Evolutionary conservation across 169 alveolate genomes (phyloP), one percentile per base, ranked within the genome.

Genomic region (Cardiosporidium cionae): DNA sequence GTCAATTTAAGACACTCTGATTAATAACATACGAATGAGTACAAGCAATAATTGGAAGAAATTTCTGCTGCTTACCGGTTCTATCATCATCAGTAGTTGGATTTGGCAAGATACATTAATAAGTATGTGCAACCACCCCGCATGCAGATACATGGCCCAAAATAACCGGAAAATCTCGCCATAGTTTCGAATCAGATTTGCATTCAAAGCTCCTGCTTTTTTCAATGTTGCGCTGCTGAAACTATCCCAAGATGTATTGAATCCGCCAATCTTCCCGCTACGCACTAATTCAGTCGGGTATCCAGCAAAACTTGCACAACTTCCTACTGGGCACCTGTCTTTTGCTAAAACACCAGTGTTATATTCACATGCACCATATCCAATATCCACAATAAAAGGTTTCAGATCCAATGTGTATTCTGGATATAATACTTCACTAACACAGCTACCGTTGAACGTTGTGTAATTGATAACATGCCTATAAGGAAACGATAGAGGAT

Each of bases 71-170:
- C 84, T 0, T 63, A 84, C 90, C 32, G 96, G 96, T 72, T 91
- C 96, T n/a, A 90, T 83, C 80, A 91, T 91, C 88, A 89, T 88
- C 67, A 90, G 84, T 2, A 84, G 70, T 54, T 89, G 94, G 9
- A 86, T 74, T 75, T 90, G 95, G 37, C 93, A 88, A 65, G 83
- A 65, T 9, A 91, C 85, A 72, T 91, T 91, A 66, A 88, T 72
- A 16, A 81, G 69, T 29, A 91, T 70, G 69, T 91, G 96, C 65
- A 84, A 72, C 79, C 87, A 83, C n/a, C 94, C 91, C 25, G 92
- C 86, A 77, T 91, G 96, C 79, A 91, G 63, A 77, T 80, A 86
- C 82, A 84, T 81, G 35, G 92, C 79, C 95, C 95, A 90, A 70
- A 91, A 80, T 65, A 91, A 29, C 63, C 95, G 82, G 76, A 85